Percentiles rank a stretch among this genome's conserved stretches.
Conservation (phyloP, 2,329 filamentous ascomycete genomes). For the Metarhizium sp. region DNA sequence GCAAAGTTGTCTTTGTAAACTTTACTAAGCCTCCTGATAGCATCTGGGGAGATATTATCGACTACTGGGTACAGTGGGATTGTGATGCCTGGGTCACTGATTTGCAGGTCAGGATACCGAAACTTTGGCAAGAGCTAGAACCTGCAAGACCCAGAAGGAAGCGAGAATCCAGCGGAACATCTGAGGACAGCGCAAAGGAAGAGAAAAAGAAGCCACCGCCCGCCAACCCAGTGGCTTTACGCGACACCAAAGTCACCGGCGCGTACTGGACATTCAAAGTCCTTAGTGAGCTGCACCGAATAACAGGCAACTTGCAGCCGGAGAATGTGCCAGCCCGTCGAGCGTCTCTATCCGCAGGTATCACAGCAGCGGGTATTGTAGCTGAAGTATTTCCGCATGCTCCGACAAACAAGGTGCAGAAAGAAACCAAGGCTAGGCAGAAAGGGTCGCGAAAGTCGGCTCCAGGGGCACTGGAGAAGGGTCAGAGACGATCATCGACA, state of each 20-base stretch:
- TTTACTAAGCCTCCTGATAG: constrained; percentile 63
- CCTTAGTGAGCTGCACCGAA: constrained; percentile 26
- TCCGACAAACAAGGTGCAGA: neutral
- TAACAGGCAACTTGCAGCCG: constrained; percentile 16
- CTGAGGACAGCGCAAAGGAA: constrained; percentile 16
- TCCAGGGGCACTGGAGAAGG: constrained; percentile 22
- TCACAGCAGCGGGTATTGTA: neutral
- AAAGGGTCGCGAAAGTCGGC: constrained; percentile 31
- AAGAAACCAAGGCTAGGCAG: constrained; percentile 14
- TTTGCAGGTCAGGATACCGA: constrained; percentile 47
- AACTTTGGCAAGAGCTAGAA: constrained; percentile 47
- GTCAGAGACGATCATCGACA: constrained; percentile 21
- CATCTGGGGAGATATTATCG: constrained; percentile 62
- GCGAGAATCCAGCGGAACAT: constrained; percentile 18
- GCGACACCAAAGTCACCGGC: constrained; percentile 35
- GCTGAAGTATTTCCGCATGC: neutral
- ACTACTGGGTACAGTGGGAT: constrained; percentile 68
- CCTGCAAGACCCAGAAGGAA: constrained; percentile 32
- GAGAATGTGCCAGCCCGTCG: constrained; percentile 9
- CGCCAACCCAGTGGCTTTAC: constrained; percentile 31
- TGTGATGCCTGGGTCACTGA: constrained; percentile 65
- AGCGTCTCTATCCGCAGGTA: constrained; percentile 10
- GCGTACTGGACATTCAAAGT: constrained; percentile 37
- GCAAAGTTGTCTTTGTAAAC: constrained; percentile 65
- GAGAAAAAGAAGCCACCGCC: constrained; percentile 23